Base-by-base conservation (phyloP, 257 asterid species). In the Nicotiana tomentosiformis region DNA sequence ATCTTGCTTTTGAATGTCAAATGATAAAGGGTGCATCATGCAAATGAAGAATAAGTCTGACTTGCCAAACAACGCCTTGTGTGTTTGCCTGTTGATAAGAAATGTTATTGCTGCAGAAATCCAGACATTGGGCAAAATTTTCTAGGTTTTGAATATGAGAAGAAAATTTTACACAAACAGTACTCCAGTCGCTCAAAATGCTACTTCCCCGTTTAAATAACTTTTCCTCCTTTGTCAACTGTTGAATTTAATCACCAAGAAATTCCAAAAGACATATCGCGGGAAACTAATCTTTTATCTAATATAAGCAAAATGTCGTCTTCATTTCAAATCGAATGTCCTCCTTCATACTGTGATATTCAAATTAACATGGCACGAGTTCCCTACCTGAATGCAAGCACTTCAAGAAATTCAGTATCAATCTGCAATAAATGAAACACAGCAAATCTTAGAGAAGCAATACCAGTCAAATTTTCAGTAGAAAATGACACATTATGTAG, bases 1-100 rank as follows among this genome's bases (percentile, higher is more conserved):
- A 78, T 90, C 96, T 84, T 93, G 97, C 82, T 86, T 91, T 81
- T 85, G 84, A 83, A 93, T 93, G 85, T 89, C 90, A 20, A 87
- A 88, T 56, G 96, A 89, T 77, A 89, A 69, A 43, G 97, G 97
- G 56, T 86, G 89, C 86, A 93, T 29, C 93, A 84, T 87, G 90
- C 97, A 93, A 77, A 93, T 61, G 76, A 93, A 72, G 79, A 46
- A 72, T 46, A 72, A 46, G 4, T 72, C 39, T 6, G 79, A 72
- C 61, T 72, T 72, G 86, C 67, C 85, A 62, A 90, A 93, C 32
- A 93, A 87, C 10, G 85, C 72, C 84, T 84, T 78, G 87, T 93
- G 97, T 87, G 62, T 82, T 90, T 93, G 97, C 92, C 97, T 90
- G 29, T 82, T 53, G 57, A 32, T 49, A 58, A 58, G 37, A 72